These are phyloP conservation scores for Mucor indicus DNA, from an alignment of 371 early-diverging fungal genomes.

Conservation along the genomic window DNA sequence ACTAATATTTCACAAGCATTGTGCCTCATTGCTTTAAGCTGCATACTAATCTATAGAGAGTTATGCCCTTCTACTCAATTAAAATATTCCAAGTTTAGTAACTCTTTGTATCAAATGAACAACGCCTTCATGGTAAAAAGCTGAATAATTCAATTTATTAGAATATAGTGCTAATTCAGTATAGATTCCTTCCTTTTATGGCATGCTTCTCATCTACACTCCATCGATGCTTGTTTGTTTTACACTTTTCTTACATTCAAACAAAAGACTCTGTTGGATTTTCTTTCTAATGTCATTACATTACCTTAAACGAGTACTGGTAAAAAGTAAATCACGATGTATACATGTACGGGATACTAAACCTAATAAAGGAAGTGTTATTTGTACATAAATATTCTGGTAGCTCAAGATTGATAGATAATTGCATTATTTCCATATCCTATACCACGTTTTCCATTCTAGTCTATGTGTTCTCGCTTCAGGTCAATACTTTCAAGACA, in stretches of 20 bases:
- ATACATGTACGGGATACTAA: no score
- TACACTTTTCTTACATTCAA: neutral
- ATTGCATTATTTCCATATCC: slow-evolving; percentile 14
- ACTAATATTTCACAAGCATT: slow-evolving; percentile 1
- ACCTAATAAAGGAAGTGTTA: slow-evolving; percentile 42
- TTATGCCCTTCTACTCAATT: slow-evolving; percentile 22
- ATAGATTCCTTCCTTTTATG: slow-evolving; percentile 29
- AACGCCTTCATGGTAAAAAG: no score
- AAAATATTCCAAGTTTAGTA: slow-evolving; percentile 41
- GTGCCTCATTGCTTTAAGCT: neutral
- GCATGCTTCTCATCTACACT: slow-evolving; percentile 38
- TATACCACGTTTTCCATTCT: slow-evolving; percentile 17
- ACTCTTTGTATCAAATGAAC: no score
- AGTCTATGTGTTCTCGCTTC: slow-evolving; percentile 4
- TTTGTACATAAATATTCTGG: slow-evolving; percentile 40
- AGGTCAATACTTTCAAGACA: slow-evolving; percentile 1
- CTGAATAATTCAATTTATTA: no score
- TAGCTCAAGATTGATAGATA: slow-evolving; percentile 9
- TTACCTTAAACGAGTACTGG: slow-evolving; percentile 34
- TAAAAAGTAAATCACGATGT: no score
- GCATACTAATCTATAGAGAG: slow-evolving; percentile 14
- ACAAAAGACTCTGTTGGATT: slow-evolving; percentile 6
- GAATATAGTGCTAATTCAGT: no score
- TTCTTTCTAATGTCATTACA: slow-evolving; percentile 14
- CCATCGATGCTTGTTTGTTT: slow-evolving; percentile 10